These are phyloP conservation scores for Pseudonectria foliicola DNA, from an alignment of 2,329 filamentous ascomycete genomes.

Conservation along the genomic window DNA sequence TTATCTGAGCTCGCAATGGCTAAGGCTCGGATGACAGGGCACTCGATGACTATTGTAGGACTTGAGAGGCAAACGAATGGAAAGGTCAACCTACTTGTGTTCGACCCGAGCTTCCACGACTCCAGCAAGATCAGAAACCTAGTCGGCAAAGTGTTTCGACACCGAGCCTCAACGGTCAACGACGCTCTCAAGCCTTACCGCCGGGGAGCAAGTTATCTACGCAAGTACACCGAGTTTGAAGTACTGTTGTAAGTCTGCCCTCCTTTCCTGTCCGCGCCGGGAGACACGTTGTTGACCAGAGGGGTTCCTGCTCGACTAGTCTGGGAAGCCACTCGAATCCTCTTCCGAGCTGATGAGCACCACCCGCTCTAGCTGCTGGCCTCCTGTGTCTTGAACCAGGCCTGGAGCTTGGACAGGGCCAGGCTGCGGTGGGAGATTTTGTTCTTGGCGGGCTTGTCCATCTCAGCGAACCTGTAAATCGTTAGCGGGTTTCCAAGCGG, in stretches of 20 bases:
- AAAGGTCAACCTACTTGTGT: constrained; percentile 66
- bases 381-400: constrained; percentile 58
- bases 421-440: constrained; percentile 83
- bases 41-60: constrained; percentile 86
- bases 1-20: background rate
- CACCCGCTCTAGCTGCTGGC: background rate
- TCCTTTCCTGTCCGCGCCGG: background rate
- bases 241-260: constrained; percentile 54
- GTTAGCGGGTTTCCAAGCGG: constrained; percentile 6
- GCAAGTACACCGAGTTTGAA: constrained; percentile 71
- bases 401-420: constrained; percentile 79
- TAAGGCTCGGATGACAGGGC: constrained; percentile 43
- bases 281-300: no score
- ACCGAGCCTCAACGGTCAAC: constrained; percentile 29
- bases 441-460: constrained; percentile 85
- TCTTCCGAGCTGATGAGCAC: constrained; percentile 12
- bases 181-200: constrained; percentile 65
- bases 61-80: constrained; percentile 64
- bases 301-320: background rate
- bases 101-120: constrained; percentile 78
- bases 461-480: constrained; percentile 69
- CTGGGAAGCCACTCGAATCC: background rate
- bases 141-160: constrained; percentile 39
- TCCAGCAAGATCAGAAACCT: constrained; percentile 55
- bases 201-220: constrained; percentile 59